Percentiles rank a stretch among this genome's conserved stretches.
These are phyloP conservation scores for Rhizopogon salebrosus DNA, from an alignment of 768 basidiomycete genomes.

Conservation along the genomic window DNA sequence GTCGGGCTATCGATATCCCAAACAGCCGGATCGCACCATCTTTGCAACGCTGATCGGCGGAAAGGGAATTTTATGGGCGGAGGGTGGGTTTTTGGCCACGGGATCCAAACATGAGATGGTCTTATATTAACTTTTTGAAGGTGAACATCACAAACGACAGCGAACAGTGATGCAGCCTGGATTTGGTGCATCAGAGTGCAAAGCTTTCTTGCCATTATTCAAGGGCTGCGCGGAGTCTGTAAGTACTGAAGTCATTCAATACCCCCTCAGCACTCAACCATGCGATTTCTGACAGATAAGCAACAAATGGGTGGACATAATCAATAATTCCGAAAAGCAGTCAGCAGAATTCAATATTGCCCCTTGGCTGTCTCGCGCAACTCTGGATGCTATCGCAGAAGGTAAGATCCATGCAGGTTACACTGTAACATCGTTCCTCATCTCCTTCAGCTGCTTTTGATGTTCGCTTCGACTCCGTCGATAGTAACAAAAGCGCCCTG, in stretches of 20 bases:
- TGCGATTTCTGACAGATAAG: constrained; percentile 17
- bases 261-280: background rate
- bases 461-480: too few relatives aligned
- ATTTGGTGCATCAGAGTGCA: constrained; percentile 48
- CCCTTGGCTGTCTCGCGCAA: constrained; percentile 35
- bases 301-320: constrained; percentile 18
- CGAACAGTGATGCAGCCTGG: constrained; percentile 51
- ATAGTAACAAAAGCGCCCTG: constrained; percentile 8
- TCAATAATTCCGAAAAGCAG: background rate
- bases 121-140: background rate
- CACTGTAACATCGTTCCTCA: background rate
- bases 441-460: too few relatives aligned
- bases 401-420: constrained; percentile 23
- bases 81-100: constrained; percentile 28
- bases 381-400: constrained; percentile 47
- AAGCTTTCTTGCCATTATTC: constrained; percentile 47
- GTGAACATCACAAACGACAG: constrained; percentile 52
- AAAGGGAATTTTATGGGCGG: constrained; percentile 34
- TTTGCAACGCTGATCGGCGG: constrained; percentile 20
- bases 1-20: constrained; percentile 38
- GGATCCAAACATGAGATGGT: background rate
- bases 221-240: too few relatives aligned
- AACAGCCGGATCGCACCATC: constrained; percentile 23
- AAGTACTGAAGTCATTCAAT: too few relatives aligned
- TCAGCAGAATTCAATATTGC: too few relatives aligned